A percentile compares a stretch with the other conserved stretches of the same genome.
These are phyloP conservation scores for Linum usitatissimum DNA, from an alignment of 345 rosid species.

Conservation along the genomic window DNA sequence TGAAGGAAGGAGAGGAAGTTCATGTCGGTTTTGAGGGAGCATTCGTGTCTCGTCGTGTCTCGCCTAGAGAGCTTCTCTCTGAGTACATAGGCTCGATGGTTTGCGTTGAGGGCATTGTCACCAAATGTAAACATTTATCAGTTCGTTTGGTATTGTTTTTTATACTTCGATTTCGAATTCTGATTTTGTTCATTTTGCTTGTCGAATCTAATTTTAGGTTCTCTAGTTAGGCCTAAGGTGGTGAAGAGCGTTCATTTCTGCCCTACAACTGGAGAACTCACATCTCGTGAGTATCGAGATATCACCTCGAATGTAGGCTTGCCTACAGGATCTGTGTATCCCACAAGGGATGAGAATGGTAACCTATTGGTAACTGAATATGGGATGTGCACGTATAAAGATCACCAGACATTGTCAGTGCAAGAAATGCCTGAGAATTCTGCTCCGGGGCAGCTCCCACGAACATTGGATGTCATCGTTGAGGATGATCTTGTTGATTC, in stretches of 20 bases:
- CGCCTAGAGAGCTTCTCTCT: constrained; percentile 92
- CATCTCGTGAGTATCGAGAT: constrained; percentile 81
- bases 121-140: constrained; percentile 51
- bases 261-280: constrained; percentile 61
- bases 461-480: constrained; percentile 84
- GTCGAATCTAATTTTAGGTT: constrained; percentile 34
- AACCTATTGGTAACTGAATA: constrained; percentile 91
- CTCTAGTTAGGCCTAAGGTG: constrained; percentile 97
- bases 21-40: constrained; percentile 92
- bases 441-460: constrained; percentile 99
- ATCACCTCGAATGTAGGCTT: constrained; percentile 76
- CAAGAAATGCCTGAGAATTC: constrained; percentile 99
- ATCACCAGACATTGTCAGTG: constrained; percentile 93
- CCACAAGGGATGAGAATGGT: constrained; percentile 91
- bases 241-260: constrained; percentile 95
- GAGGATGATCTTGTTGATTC: constrained; percentile 97
- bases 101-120: constrained; percentile 86
- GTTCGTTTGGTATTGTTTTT: not conserved
- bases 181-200: not conserved
- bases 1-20: constrained; percentile 79
- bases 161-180: not conserved
- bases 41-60: constrained; percentile 85
- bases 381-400: constrained; percentile 88
- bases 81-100: constrained; percentile 93
- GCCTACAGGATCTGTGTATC: constrained; percentile 97